Evolutionary conservation across 495 filamentous ascomycete species (phyloP), one percentile per base, ranked within the genome.

Genomic region (Hypoxylon rickii): DNA sequence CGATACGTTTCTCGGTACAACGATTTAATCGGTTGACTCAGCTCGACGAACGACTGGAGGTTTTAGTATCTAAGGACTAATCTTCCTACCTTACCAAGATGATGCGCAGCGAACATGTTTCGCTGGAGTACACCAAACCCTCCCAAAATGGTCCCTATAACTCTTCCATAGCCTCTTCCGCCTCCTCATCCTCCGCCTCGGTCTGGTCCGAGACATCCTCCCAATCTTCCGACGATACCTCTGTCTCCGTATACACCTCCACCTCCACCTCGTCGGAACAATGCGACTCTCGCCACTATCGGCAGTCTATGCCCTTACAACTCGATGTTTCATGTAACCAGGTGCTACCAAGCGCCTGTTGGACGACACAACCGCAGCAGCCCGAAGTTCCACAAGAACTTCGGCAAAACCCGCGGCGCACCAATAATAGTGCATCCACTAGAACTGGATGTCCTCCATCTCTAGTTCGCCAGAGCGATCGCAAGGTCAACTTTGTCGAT

Each of bases 401-500:
- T 58, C 87, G 89, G 43, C 88, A 85, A 75, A 88, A 97, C 66
- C 90, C 90, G 47, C 82, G 93, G 51, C 87, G 93, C 54, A 90
- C 87, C 62, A 83, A 74, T 42, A 68, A 60, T 57, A 69, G 84
- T 56, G 58, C 73, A 24, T 72, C 71, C 47, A 78, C 78, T 20
- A 79, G 85, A 60, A 72, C 83, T 47, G 83, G 84, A 56, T 84
- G 85, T 62, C 92, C 92, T 58, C 91, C 94, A 20, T 79, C 86
- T 51, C 83, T 97, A 44, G 80, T 92, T 37, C 88, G 94, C 51
- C 94, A 98, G 77, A 86, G 85, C 64, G 94, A 97, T 69, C 87
- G 94, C 56, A 97, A 96, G 77, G 83, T 89, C 67, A 92, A 87
- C 70, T 98, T 97, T 70, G 94, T 98, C 76, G 93, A 97, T 71